Evolutionary conservation across 768 basidiomycete species (phyloP).

Genomic region (Serendipita sp.): DNA sequence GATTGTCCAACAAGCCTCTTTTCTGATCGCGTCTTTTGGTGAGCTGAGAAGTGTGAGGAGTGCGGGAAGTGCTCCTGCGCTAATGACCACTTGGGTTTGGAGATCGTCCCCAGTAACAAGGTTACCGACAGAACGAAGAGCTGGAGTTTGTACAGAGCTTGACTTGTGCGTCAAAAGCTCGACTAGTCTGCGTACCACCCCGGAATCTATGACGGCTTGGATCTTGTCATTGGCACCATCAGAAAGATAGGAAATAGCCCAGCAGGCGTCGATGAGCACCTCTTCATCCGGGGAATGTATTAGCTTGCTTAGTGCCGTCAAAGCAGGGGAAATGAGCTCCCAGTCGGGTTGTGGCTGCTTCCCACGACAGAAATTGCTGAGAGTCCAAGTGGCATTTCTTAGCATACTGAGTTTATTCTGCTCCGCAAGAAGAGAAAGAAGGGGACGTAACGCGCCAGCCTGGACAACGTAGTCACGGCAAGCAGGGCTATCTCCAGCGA

Average conservation of each 20-base stretch:
- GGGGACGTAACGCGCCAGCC: constrained; percentile 83
- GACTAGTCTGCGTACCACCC: constrained; percentile 92
- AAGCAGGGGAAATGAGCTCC: constrained; percentile 91
- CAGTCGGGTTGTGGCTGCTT: constrained; percentile 97
- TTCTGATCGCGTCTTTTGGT: constrained; percentile 96
- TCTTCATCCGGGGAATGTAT: constrained; percentile 99
- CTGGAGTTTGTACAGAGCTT: constrained; percentile 89
- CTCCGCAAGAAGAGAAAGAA: constrained; percentile 78
- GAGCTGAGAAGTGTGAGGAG: constrained; percentile 85
- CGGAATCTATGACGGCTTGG: constrained; percentile 96
- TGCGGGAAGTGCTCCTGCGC: constrained; percentile 91
- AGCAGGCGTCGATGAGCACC: constrained; percentile 98
- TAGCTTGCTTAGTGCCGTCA: constrained; percentile 92
- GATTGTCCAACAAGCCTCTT: constrained; percentile 99
- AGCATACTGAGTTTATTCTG: constrained; percentile 99
- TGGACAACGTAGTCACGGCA: constrained; percentile 95
- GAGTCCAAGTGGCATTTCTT: constrained; percentile 90
- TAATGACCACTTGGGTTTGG: constrained; percentile 97
- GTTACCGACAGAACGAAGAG: constrained; percentile 95
- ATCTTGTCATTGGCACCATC: constrained; percentile 99
- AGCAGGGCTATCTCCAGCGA: constrained; percentile 94
- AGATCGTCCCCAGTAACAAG: constrained; percentile 99
- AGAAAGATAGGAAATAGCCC: constrained; percentile 98
- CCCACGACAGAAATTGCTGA: constrained; percentile 98
- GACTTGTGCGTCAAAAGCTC: constrained; percentile 92